A percentile compares a stretch with the other conserved stretches of the same genome.
phyloP scores from a whole-genome alignment of 73 alveolate species.

The Paramecium biaurelia region DNA sequence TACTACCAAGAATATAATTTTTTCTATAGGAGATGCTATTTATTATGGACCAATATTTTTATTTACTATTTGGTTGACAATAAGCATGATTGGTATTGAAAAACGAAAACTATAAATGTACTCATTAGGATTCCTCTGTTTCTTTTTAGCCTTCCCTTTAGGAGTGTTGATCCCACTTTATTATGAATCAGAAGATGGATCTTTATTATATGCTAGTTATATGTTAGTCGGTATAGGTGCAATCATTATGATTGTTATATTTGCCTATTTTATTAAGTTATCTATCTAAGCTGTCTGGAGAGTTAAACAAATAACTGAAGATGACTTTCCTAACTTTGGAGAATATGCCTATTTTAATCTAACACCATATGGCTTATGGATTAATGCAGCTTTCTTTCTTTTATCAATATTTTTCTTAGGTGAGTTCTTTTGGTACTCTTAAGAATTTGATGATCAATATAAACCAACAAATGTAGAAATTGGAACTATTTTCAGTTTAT shows the following conservation, averaged over 20 bases:
- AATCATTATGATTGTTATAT: neutral
- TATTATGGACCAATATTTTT: neutral
- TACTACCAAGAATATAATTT: neutral
- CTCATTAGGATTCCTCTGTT: slow-evolving; percentile 13
- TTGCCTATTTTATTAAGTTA: neutral
- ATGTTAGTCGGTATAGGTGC: neutral
- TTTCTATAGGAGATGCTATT: neutral
- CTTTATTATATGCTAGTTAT: neutral
- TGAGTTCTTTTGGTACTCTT: neutral
- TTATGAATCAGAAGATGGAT: neutral
- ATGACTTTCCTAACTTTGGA: neutral
- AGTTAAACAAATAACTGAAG: neutral
- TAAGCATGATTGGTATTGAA: neutral
- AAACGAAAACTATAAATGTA: neutral
- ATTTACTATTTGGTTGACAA: neutral
- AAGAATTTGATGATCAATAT: neutral
- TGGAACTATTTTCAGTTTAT: slow-evolving; percentile 19
- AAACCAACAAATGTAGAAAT: neutral
- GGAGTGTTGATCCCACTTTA: slow-evolving; percentile 34
- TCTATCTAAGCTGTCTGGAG: neutral
- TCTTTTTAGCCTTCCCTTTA: slow-evolving; percentile 10
- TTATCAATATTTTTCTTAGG: neutral
- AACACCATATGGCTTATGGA: neutral
- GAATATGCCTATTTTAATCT: neutral
- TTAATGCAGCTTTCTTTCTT: neutral